phyloP scores from a whole-genome alignment of 768 basidiomycete genomes.

The Dentipellis fragilis region DNA sequence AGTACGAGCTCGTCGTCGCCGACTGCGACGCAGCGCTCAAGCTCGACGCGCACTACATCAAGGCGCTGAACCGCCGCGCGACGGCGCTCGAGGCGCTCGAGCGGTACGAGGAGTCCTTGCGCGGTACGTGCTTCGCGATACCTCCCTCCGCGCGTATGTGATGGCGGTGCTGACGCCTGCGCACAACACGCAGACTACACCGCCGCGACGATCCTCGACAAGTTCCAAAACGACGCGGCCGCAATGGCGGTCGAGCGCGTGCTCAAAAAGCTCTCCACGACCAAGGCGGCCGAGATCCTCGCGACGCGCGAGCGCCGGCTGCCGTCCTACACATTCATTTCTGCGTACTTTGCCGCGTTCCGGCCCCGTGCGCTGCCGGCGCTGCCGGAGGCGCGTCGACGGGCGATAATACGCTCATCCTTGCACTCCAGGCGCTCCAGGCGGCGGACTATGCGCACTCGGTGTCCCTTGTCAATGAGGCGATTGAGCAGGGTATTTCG shows the following conservation, averaged over 20 bases:
- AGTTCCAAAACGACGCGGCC: slow-evolving; percentile 76
- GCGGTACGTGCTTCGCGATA: slow-evolving; percentile 49
- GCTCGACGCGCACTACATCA: slow-evolving; percentile 79
- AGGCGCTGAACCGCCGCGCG: slow-evolving; percentile 84
- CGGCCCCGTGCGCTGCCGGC: slow-evolving; percentile 64
- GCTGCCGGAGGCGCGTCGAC: slow-evolving; percentile 63
- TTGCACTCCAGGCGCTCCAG: slow-evolving; percentile 74
- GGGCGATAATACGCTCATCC: slow-evolving; percentile 76
- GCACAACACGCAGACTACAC: slow-evolving; percentile 63
- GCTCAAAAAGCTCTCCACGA: slow-evolving; percentile 67
- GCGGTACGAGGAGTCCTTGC: slow-evolving; percentile 63
- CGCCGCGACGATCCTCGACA: slow-evolving; percentile 90
- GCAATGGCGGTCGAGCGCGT: slow-evolving; percentile 85
- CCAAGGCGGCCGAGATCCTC: slow-evolving; percentile 67
- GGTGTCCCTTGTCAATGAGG: slow-evolving; percentile 70
- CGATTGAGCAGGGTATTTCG: slow-evolving; percentile 79
- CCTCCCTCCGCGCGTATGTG: neutral
- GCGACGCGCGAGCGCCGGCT: slow-evolving; percentile 66
- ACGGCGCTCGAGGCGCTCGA: slow-evolving; percentile 73
- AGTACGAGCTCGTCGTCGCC: slow-evolving; percentile 69
- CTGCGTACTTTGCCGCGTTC: slow-evolving; percentile 96
- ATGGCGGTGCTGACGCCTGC: neutral
- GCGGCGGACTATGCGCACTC: slow-evolving; percentile 82
- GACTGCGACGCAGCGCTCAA: slow-evolving; percentile 88
- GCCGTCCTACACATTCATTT: slow-evolving; percentile 86